Base-by-base conservation (phyloP, 306 rosid species). In the Sicyos edulis region DNA sequence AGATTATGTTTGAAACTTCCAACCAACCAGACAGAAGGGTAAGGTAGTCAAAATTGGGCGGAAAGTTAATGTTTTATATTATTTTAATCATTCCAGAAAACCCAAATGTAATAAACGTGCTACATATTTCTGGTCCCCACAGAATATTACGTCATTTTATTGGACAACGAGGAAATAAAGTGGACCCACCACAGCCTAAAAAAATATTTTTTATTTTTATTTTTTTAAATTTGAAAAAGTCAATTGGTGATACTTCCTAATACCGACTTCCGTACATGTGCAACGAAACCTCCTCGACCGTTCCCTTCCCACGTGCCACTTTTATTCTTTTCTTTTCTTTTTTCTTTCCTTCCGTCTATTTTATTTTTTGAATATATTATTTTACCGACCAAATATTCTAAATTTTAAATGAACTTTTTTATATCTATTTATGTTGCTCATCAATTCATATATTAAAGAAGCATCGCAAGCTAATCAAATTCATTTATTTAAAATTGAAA, bases 231-330 rank as follows among this genome's bases (percentile, higher is more conserved):
- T 5, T 4, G 44, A 11, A 19, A 12, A 19, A 21, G 55, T 22
- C 55, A 47, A 47, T 17, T 26, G 71, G 72, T 63, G 64, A 61
- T 7, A 42, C 65, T 62, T 75, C 13, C 70, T 26, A 32, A 17
- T 32, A 34, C 63, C 62, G 14, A 20, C 60, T 45, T 54, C 44
- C 42, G 40, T 65, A 42, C 57, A 70, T 61, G 32, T 32, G 78
- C 68, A 16, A 77, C 66, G 84, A 78, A 73, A n/a, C 76, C 71
- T 45, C 77, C 75, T 52, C 60, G 64, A 78, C 69, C 61, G 58
- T 67, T 75, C 74, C 13, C 54, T n/a, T n/a, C 75, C 83, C 72
- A 78, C 87, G 82, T 79, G 85, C 72, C 44, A 47, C 4, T n/a
- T 65, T 26, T 65, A 17, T 59, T 8, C 6, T 20, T 5, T 0